Base-by-base conservation (phyloP, 805 yeast species). In the Metschnikowia cerradonensis region DNA sequence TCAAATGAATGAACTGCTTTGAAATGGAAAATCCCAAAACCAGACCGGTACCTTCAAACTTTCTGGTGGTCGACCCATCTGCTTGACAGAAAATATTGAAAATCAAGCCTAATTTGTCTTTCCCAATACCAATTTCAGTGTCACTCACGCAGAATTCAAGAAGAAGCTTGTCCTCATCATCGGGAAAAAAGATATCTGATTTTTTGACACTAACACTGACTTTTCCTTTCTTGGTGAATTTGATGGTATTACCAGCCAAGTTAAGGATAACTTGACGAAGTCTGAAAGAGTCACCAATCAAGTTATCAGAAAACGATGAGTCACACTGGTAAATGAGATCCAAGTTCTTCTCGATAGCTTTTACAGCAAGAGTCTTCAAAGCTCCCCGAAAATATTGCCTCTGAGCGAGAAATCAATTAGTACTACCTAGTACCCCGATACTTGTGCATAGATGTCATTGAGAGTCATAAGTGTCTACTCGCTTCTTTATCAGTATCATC, bases 11-110 rank as follows among this genome's bases (percentile, higher is more conserved):
- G 59, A 89, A 77, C 60, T 88, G 90, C 66, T 88, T 88, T 8
- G 96, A 90, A 66, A 89, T 89, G 2, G 95, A 87, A 49, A 89
- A 75, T 15, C 96, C 96, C 42, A 89, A 75, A 17, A 17, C 19
- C 19, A 2, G 19, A 56, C 96, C 96, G 3, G 96, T 90, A 62
- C 96, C 96, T 60, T 96, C 96, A 65, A 89, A 90, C 67, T 88
- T 88, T 65, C 96, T 80, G 1, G 96, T 89, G 2, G 96, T 89
- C 4, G 96, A 88, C 40, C 96, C 96, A 70, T 89, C 96, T 7
- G 96, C 96, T 67, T 89, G 96, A 58, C 96, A 86, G 72, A 89
- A 89, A 2, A 91, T 89, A 62, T 89, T 96, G 62, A 89, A 89
- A 59, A 89, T 90, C 39, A 90, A 76, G 32, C 88, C 96, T 34